Evolutionary conservation across 2,329 filamentous ascomycete species (phyloP).

Genomic region (Calycina herbarum): DNA sequence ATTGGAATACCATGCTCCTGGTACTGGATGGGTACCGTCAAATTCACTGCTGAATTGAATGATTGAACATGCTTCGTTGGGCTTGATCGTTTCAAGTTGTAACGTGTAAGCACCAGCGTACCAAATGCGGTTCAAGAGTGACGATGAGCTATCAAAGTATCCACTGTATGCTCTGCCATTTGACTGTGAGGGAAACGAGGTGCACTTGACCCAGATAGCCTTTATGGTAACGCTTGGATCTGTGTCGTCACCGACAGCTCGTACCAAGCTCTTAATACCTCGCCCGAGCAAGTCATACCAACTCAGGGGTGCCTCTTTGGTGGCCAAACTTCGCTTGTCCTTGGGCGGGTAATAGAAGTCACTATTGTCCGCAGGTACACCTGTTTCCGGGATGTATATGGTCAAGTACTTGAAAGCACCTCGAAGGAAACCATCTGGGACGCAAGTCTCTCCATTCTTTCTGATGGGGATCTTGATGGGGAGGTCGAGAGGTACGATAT

Average conservation of each 20-base stretch:
- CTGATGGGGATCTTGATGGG: slow-evolving; percentile 36
- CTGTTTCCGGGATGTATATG: slow-evolving; percentile 35
- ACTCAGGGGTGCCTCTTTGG: background rate
- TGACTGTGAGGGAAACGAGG: slow-evolving; percentile 45
- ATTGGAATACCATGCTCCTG: slow-evolving; percentile 38
- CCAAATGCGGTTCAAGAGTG: slow-evolving; percentile 55
- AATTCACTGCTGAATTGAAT: slow-evolving; percentile 40
- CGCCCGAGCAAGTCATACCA: slow-evolving; percentile 25
- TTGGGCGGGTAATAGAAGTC: slow-evolving; percentile 3
- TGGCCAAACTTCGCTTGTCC: slow-evolving; percentile 3
- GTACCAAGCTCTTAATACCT: slow-evolving; percentile 21
- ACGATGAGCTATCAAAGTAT: slow-evolving; percentile 52
- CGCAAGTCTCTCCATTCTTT: slow-evolving; percentile 38
- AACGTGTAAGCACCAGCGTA: slow-evolving; percentile 51
- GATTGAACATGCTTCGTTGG: slow-evolving; percentile 38
- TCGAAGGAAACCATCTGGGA: slow-evolving; percentile 39
- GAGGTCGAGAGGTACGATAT: slow-evolving; percentile 36
- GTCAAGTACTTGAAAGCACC: slow-evolving; percentile 45
- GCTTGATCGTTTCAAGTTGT: slow-evolving; percentile 44
- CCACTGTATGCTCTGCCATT: slow-evolving; percentile 53
- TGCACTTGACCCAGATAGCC: slow-evolving; percentile 43
- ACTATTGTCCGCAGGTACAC: slow-evolving; percentile 24
- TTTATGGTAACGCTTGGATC: slow-evolving; percentile 38
- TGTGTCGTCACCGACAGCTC: slow-evolving; percentile 13
- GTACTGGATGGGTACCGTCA: slow-evolving; percentile 34